phyloP scores from a whole-genome alignment of 345 rosid genomes.

The Bruguiera gymnorhiza region DNA sequence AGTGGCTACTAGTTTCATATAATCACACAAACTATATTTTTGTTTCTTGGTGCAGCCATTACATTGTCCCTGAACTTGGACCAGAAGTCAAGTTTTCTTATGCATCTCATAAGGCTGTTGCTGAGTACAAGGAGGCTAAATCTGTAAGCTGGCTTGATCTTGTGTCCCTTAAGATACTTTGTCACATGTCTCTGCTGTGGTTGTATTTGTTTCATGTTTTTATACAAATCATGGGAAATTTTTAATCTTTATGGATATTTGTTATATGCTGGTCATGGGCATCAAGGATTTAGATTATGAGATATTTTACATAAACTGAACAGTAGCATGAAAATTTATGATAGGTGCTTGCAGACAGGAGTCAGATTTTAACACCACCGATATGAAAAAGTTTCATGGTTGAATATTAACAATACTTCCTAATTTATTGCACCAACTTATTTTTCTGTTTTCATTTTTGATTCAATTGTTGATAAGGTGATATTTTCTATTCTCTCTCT shows the following conservation, averaged over 20 bases:
- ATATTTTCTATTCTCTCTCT: slow-evolving; percentile 1
- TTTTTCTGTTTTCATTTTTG: too few relatives aligned
- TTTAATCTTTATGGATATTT: slow-evolving; percentile 1
- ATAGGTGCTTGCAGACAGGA: too few relatives aligned
- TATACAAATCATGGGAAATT: not conserved
- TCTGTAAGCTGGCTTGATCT: slow-evolving; percentile 39
- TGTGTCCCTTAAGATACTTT: not conserved
- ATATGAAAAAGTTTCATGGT: too few relatives aligned
- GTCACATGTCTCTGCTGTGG: not conserved
- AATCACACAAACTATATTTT: not conserved
- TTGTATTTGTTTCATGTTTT: not conserved
- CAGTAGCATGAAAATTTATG: too few relatives aligned
- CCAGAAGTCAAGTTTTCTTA: slow-evolving; percentile 87
- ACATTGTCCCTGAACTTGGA: slow-evolving; percentile 93
- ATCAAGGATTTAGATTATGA: not conserved
- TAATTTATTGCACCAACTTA: not conserved
- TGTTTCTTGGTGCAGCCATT: slow-evolving; percentile 55
- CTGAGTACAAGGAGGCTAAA: slow-evolving; percentile 94
- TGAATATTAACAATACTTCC: too few relatives aligned
- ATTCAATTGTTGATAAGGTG: not conserved
- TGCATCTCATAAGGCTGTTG: slow-evolving; percentile 92
- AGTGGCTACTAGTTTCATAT: too few relatives aligned
- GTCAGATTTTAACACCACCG: too few relatives aligned
- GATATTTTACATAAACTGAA: too few relatives aligned
- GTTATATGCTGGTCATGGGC: not conserved